Evolutionary conservation across 1,284 basidiomycete genomes (phyloP), one percentile per base, ranked within the genome.

Genomic region (Papiliotrema fonsecae): DNA sequence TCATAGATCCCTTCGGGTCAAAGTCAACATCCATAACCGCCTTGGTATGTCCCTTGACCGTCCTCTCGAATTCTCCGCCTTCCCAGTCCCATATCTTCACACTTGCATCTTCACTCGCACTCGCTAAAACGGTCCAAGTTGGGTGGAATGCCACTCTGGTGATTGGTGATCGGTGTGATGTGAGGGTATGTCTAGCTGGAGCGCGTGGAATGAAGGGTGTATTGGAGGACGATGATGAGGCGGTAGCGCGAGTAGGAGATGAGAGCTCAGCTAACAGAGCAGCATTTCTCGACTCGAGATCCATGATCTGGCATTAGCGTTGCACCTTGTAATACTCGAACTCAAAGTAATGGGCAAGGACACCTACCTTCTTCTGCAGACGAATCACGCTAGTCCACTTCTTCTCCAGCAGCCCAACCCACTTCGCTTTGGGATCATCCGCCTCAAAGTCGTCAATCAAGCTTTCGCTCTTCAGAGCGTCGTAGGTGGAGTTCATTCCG

Each of bases 61-160:
- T 93, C 51, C 87, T 76, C 70, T 94, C 91, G 63, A 92, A 87
- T 58, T 93, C 90, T 24, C 90, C 90, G 32, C 87, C 87, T 68
- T 94, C 90, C 89, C 90, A 94, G 67, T 94, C 90, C 89, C 90
- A 93, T 44, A 94, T 82, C 75, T 93, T 93, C 61, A 93, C 81
- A 2, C 84, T 89, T 31, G 86, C 79, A 65, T 94, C 90, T 65
- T 92, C 90, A 59, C 86, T 87, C 5, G 88, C 88, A 26, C 84
- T 86, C 10, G 87, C 90, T 27, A 93, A 72, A 14, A 87, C 77
- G 34, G 84, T 88, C 75, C 88, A 93, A 26, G 82, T 78, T 0
- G 90, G 91, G 68, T 94, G 90, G 69, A 94, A 94, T 3, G 87
- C 82, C 36, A 93, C 81, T 38, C 82, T 78, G 19, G 85, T 88